Conservation (phyloP, 2,329 filamentous ascomycete genomes). For the Pseudocercospora fuligena region DNA sequence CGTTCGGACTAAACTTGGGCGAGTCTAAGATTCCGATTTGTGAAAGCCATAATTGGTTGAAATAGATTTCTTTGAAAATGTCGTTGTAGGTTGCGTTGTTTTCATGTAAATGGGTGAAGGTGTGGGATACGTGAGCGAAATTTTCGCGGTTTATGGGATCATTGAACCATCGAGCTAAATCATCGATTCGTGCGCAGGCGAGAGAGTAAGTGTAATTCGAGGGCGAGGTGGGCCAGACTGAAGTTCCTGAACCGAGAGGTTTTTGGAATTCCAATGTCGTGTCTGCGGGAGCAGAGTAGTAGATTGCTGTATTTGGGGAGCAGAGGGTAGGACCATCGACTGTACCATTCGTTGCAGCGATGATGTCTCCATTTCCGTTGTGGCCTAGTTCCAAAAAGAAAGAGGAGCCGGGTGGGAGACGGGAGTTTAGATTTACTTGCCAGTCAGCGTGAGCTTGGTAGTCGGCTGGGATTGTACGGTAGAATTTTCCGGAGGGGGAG, state of each 20-base stretch:
- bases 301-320: slow-evolving; percentile 16
- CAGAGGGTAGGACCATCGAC: not conserved
- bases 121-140: slow-evolving; percentile 16
- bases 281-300: slow-evolving; percentile 9
- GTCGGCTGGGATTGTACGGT: slow-evolving; percentile 14
- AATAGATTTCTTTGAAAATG: slow-evolving; percentile 16
- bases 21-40: slow-evolving; percentile 6
- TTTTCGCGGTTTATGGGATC: slow-evolving; percentile 12
- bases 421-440: slow-evolving; percentile 11
- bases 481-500: slow-evolving; percentile 10
- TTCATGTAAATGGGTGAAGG: slow-evolving; percentile 16
- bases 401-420: slow-evolving; percentile 9
- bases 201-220: slow-evolving; percentile 12
- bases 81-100: slow-evolving; percentile 19
- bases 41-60: slow-evolving; percentile 14
- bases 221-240: slow-evolving; percentile 13
- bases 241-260: slow-evolving; percentile 8
- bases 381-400: slow-evolving; percentile 18
- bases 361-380: slow-evolving; percentile 19
- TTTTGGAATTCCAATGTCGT: slow-evolving; percentile 16
- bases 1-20: not conserved
- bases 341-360: slow-evolving; percentile 8
- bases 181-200: slow-evolving; percentile 10
- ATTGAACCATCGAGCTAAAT: slow-evolving; percentile 12
- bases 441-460: slow-evolving; percentile 17